These are phyloP conservation scores for Ricinus communis DNA, from an alignment of 345 rosid species.

Conservation along the genomic window DNA sequence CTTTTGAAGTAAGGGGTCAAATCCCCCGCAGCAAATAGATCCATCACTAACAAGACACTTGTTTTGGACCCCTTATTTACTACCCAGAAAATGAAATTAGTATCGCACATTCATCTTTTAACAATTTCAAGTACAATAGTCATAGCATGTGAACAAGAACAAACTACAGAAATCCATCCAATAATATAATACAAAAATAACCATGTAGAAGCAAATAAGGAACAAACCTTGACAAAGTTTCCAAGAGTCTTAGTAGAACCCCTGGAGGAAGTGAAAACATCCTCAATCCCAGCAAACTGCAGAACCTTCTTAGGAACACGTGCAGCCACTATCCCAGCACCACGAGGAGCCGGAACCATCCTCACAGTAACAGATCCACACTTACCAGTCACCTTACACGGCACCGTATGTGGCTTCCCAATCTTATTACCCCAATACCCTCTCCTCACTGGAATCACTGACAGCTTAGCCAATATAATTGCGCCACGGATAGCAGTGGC, in stretches of 20 bases:
- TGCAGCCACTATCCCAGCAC: conserved; percentile 84
- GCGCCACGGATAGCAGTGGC: conserved; percentile 73
- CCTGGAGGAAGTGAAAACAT: conserved; percentile 81
- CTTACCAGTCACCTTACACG: conserved; percentile 74
- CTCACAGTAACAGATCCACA: conserved; percentile 70
- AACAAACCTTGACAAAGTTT: conserved; percentile 71
- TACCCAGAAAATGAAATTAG: no score
- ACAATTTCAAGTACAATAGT: no score
- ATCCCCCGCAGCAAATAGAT: no score
- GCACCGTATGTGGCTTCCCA: conserved; percentile 68
- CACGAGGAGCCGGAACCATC: conserved; percentile 85
- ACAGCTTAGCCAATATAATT: conserved; percentile 58
- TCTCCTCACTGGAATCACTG: conserved; percentile 68
- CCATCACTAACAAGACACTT: no score
- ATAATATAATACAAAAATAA: no score
- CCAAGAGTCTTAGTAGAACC: conserved; percentile 83
- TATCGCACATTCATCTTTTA: no score
- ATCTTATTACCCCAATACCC: conserved; percentile 87
- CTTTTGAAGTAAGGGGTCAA: no score
- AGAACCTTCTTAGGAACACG: conserved; percentile 86
- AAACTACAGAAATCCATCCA: background rate
- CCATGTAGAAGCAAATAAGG: no score
- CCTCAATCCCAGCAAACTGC: conserved; percentile 80
- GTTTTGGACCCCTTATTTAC: no score
- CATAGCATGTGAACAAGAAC: background rate